Conservation (phyloP, 345 rosid species). For the Moricandia arvensis region DNA sequence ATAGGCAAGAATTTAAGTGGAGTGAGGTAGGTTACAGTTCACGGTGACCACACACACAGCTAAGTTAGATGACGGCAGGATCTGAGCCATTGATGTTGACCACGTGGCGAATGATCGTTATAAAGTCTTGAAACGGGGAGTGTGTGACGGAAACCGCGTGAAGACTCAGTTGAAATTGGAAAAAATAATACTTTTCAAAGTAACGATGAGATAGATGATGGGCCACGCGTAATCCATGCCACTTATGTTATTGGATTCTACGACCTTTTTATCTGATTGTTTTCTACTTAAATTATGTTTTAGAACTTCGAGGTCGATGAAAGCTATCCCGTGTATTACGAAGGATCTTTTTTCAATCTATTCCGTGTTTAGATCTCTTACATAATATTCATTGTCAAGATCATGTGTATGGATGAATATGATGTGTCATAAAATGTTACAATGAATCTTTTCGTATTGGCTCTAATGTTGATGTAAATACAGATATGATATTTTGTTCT, state of each 20-base stretch:
- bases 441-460: neutral
- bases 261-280: neutral
- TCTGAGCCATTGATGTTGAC: conserved; percentile 1
- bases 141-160: conserved; percentile 34
- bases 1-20: conserved; percentile 16
- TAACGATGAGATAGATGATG: conserved; percentile 20
- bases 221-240: conserved; percentile 39
- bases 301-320: neutral
- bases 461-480: neutral
- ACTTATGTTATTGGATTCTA: neutral
- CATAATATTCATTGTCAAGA: no score
- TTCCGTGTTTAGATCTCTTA: no score
- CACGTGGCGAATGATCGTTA: conserved; percentile 16
- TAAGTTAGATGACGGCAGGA: conserved; percentile 18
- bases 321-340: neutral
- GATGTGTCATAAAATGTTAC: neutral
- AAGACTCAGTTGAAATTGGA: neutral
- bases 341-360: no score
- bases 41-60: conserved; percentile 36
- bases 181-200: conserved; percentile 11
- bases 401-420: neutral
- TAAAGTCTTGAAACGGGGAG: conserved; percentile 6
- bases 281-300: neutral
- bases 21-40: conserved; percentile 32
- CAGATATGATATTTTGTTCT: neutral